Base-by-base conservation (phyloP, 2,329 filamentous ascomycete genomes). In the Ramularia endophylla region DNA sequence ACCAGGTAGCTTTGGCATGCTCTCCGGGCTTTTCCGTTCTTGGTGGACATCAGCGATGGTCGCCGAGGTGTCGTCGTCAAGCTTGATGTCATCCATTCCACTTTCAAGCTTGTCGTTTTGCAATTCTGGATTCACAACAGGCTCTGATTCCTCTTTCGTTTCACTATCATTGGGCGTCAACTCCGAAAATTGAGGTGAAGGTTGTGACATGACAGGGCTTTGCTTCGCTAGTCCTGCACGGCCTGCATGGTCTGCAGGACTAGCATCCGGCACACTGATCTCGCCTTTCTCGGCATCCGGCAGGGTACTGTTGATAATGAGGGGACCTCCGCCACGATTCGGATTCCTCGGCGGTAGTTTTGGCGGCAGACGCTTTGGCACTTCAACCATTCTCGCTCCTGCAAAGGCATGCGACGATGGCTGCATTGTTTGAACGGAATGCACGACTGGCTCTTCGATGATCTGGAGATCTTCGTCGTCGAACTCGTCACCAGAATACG, bases 291-390 rank as follows among this genome's bases (percentile, higher is more conserved):
- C 35, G 20, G 31, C 37, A 36, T 38, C 41, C 31, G 35, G 43
- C 12, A 52, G 46, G 7, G 58, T 57, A 3, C 48, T 55, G 36
- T 57, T 51, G 40, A 66, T 55, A 34, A 64, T 62, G 17, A 65
- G 51, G 15, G 58, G 56, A 17, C 56, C 22, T 25, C 11, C 11
- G 22, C 22, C 56, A 29, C 48, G 41, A 22, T 50, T 64, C 1
- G 87, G 83, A 58, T 85, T 94, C 35, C 88, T 74, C 3, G 78
- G 74, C 1, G 89, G 89, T 9, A 95, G 74, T 7, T 85, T 80
- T 1, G 89, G 88, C 2, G 89, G 78, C 1, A 81, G 65, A 27
- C 87, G 77, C 66, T 90, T 94, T 9, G 85, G 80, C 44, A 95
- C 94, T 33, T 80, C 86, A 37, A 95, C 71, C 37, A 83, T 83